These are phyloP conservation scores for Papiliotrema laurentii DNA, from an alignment of 1,284 basidiomycete species.

Conservation along the genomic window DNA sequence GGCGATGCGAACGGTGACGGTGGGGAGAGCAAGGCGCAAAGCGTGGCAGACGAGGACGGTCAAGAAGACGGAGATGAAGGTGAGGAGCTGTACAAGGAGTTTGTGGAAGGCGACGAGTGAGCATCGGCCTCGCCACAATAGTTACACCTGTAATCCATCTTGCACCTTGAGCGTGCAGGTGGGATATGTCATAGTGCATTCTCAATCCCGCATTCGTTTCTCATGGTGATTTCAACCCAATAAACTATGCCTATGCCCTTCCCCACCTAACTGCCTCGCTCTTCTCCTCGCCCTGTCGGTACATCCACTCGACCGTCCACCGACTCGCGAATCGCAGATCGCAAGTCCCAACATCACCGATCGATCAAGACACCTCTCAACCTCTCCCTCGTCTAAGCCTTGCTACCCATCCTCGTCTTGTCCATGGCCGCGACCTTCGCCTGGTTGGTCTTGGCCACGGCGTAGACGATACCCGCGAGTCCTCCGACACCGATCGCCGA, in stretches of 20 bases:
- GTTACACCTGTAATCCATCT: no score
- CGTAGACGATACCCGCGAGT: slow-evolving; percentile 83
- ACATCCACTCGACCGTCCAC: no score
- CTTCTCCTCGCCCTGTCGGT: no score
- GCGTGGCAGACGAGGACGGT: slow-evolving; percentile 2
- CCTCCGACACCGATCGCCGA: slow-evolving; percentile 85
- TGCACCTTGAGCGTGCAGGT: no score
- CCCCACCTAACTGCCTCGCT: no score
- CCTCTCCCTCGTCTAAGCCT: slow-evolving; percentile 15
- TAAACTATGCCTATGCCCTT: no score
- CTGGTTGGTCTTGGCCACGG: slow-evolving; percentile 66
- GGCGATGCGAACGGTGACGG: neutral
- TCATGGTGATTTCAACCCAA: no score
- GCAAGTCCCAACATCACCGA: no score
- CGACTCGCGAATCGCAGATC: no score
- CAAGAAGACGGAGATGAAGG: slow-evolving; percentile 8
- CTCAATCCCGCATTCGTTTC: no score
- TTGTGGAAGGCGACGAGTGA: slow-evolving; percentile 3
- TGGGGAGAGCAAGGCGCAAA: slow-evolving; percentile 4
- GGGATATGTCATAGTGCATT: no score
- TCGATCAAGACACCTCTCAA: neutral
- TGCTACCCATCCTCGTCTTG: slow-evolving; percentile 27
- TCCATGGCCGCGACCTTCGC: slow-evolving; percentile 38
- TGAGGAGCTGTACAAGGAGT: slow-evolving; percentile 4
- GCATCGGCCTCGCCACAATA: no score